phyloP scores from a whole-genome alignment of 1,284 basidiomycete species.

The Ceratobasidium theobromae region DNA sequence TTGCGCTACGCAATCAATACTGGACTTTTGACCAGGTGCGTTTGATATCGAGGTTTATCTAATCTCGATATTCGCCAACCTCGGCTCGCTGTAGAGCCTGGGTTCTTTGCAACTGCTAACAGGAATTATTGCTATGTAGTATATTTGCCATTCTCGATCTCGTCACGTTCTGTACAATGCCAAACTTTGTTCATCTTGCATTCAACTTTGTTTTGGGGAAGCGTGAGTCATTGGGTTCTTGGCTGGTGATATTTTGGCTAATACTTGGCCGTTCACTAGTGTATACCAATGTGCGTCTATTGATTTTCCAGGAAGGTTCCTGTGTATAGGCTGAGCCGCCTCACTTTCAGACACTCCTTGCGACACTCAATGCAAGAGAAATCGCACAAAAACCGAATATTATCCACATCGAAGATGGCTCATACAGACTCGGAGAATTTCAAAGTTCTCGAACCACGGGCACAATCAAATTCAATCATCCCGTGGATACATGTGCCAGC shows the following conservation, averaged over 20 bases:
- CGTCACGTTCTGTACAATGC: slow-evolving; percentile 40
- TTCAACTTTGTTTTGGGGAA: slow-evolving; percentile 45
- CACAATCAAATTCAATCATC: not conserved
- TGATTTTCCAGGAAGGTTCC: no score
- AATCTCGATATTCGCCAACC: not conserved
- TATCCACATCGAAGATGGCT: slow-evolving; percentile 1
- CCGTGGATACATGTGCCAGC: not conserved
- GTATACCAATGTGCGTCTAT: not conserved
- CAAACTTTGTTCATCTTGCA: slow-evolving; percentile 42
- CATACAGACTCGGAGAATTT: slow-evolving; percentile 1
- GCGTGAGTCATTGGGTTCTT: slow-evolving; percentile 37
- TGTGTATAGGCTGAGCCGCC: not conserved
- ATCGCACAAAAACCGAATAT: not conserved
- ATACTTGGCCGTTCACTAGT: not conserved
- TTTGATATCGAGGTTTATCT: no score
- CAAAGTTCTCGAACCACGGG: not conserved
- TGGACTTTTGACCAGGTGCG: slow-evolving; percentile 42
- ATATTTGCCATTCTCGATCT: slow-evolving; percentile 41
- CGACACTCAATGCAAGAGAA: slow-evolving; percentile 13
- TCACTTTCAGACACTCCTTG: not conserved
- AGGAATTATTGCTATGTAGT: slow-evolving; percentile 29
- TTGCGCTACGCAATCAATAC: slow-evolving; percentile 45
- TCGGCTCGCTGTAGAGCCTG: not conserved
- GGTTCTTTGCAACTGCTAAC: not conserved
- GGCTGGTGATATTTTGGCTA: not conserved